A percentile compares a stretch with the other conserved stretches of the same genome.
Conservation (phyloP, 2,329 filamentous ascomycete genomes). For the Pseudocercospora fijiensis region DNA sequence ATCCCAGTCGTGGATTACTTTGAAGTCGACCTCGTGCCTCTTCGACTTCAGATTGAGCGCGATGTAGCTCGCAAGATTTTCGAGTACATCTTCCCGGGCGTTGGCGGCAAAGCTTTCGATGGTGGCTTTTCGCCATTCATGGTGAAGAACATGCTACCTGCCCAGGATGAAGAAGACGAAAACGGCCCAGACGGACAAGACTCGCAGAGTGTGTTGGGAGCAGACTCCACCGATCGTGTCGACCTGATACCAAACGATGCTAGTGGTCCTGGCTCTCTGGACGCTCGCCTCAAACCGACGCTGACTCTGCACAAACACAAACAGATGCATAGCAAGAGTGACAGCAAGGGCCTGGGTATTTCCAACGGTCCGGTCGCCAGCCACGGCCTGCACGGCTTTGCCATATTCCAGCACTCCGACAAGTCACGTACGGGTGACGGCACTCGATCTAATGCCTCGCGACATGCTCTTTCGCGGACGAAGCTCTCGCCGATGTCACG, state of each 20-base stretch:
- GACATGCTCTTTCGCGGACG: constrained; percentile 28
- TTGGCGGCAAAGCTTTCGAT: constrained; percentile 54
- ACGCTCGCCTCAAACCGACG: constrained; percentile 79
- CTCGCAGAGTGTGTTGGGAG: constrained; percentile 39
- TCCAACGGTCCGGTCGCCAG: constrained; percentile 19
- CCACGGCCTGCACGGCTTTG: constrained; percentile 42
- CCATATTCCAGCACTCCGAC: constrained; percentile 45
- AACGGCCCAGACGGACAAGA: constrained; percentile 42
- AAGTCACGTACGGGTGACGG: constrained; percentile 29
- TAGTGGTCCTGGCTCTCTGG: constrained; percentile 70
- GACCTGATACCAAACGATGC: constrained; percentile 42
- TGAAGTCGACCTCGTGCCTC: constrained; percentile 86
- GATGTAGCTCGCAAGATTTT: constrained; percentile 92
- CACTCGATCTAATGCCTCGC: constrained; percentile 26
- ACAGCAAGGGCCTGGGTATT: constrained; percentile 38
- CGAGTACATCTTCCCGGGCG: constrained; percentile 93
- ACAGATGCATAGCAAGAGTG: constrained; percentile 26
- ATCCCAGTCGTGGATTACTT: constrained; percentile 98
- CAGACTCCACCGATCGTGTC: constrained; percentile 14
- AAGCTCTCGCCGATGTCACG: constrained; percentile 32
- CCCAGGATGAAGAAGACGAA: constrained; percentile 50
- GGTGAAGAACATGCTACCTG: constrained; percentile 53
- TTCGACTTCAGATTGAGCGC: constrained; percentile 89
- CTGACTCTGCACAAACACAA: constrained; percentile 54
- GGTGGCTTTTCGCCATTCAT: constrained; percentile 63